phyloP scores from a whole-genome alignment of 2,329 filamentous ascomycete species.

The Fusarium tjaetaba region DNA sequence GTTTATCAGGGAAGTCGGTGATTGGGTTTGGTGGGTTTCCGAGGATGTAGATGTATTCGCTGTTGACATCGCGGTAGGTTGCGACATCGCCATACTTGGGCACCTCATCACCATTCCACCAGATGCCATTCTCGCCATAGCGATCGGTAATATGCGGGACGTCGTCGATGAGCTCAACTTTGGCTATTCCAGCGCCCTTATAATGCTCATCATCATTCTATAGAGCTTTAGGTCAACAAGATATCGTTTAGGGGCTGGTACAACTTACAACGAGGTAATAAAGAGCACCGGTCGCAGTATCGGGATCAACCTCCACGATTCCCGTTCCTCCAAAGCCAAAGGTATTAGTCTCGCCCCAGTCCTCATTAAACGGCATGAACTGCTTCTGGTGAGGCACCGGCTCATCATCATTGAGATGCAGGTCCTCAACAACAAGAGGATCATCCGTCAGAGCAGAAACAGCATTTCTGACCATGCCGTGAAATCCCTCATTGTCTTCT shows the following conservation, averaged over 20 bases:
- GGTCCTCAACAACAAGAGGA: conserved; percentile 49
- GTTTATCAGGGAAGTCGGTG: conserved; percentile 35
- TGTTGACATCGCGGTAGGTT: conserved; percentile 51
- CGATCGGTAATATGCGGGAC: conserved; percentile 50
- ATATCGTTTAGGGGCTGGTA: rapidly evolving
- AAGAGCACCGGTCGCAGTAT: conserved; percentile 44
- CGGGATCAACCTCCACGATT: conserved; percentile 48
- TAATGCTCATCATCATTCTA: conserved; percentile 49
- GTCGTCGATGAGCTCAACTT: conserved; percentile 47
- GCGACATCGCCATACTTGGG: conserved; percentile 52
- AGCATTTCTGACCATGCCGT: conserved; percentile 54
- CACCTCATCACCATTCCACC: conserved; percentile 47
- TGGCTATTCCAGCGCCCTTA: conserved; percentile 50
- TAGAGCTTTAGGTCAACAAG: rapidly evolving
- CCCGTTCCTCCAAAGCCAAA: conserved; percentile 54
- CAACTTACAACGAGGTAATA: conserved; percentile 51
- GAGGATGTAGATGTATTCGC: conserved; percentile 51
- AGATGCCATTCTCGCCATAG: conserved; percentile 41
- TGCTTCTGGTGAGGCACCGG: conserved; percentile 47
- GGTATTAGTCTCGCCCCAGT: conserved; percentile 49
- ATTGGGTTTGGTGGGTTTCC: conserved; percentile 50
- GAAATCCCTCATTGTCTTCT: conserved; percentile 47
- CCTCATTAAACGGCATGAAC: conserved; percentile 50
- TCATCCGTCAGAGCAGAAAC: conserved; percentile 49
- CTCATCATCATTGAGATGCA: conserved; percentile 48